Percentiles rank a stretch among this genome's conserved stretches.
Conservation (phyloP, 768 basidiomycete species). For the Tylopilus balloui region DNA sequence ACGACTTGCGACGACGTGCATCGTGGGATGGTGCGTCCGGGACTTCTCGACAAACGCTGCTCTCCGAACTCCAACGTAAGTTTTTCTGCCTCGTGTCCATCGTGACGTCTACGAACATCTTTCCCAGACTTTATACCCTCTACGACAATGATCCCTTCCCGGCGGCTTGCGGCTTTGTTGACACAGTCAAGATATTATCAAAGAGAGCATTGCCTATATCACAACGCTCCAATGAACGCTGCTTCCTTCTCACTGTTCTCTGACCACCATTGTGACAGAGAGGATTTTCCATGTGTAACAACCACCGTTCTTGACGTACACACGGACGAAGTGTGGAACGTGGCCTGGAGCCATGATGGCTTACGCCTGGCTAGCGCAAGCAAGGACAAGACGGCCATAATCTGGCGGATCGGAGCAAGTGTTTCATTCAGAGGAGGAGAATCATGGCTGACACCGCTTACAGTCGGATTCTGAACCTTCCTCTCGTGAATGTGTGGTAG, state of each 20-base stretch:
- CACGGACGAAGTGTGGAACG: slow-evolving; percentile 91
- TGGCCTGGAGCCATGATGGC: slow-evolving; percentile 94
- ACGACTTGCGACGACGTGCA: slow-evolving; percentile 76
- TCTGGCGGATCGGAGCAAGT: slow-evolving; percentile 83
- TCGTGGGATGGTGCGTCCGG: slow-evolving; percentile 89
- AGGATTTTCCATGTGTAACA: slow-evolving; percentile 79
- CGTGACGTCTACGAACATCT: background rate
- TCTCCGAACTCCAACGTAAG: slow-evolving; percentile 80
- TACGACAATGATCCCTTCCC: slow-evolving; percentile 87
- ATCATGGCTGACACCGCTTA: slow-evolving; percentile 5
- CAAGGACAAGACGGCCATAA: slow-evolving; percentile 81
- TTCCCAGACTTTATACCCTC: slow-evolving; percentile 80
- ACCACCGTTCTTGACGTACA: slow-evolving; percentile 85
- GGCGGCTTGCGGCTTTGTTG: slow-evolving; percentile 79
- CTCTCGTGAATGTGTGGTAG: slow-evolving; percentile 55
- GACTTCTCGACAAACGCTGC: slow-evolving; percentile 67
- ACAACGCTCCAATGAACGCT: slow-evolving; percentile 61
- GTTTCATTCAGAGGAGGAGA: slow-evolving; percentile 5
- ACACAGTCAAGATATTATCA: slow-evolving; percentile 83
- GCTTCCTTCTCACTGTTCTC: slow-evolving; percentile 75
- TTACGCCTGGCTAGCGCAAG: slow-evolving; percentile 80
- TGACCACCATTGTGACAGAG: slow-evolving; percentile 80
- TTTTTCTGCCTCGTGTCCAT: slow-evolving; percentile 1
- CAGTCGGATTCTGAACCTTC: slow-evolving; percentile 47
- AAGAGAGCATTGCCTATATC: slow-evolving; percentile 78